Conservation (phyloP, 2,329 filamentous ascomycete species). For the Lithohypha guttulata region DNA sequence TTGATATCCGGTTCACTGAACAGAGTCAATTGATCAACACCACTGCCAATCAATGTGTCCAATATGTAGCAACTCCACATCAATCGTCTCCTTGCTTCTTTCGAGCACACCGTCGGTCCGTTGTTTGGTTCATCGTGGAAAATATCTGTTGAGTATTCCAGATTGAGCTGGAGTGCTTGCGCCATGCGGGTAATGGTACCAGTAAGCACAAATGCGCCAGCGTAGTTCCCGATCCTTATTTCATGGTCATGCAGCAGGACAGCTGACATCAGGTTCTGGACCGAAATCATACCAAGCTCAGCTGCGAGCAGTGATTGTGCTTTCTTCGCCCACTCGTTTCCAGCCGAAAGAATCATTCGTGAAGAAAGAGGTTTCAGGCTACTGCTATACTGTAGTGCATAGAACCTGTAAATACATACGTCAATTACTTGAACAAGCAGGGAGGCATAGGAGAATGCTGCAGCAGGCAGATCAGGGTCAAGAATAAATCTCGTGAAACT, state of each 20-base stretch:
- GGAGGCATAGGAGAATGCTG: too few species aligned
- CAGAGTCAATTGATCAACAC: slow-evolving; percentile 25
- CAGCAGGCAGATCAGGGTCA: too few species aligned
- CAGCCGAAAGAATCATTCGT: slow-evolving; percentile 7
- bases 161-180: slow-evolving; percentile 26
- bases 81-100: slow-evolving; percentile 24
- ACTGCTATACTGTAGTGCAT: slow-evolving; percentile 4
- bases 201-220: slow-evolving; percentile 27
- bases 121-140: slow-evolving; percentile 21
- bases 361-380: slow-evolving; percentile 5
- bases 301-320: slow-evolving; percentile 5
- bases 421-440: too few species aligned
- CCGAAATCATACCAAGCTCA: slow-evolving; percentile 6
- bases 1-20: slow-evolving; percentile 25
- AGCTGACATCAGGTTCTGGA: slow-evolving; percentile 16
- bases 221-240: slow-evolving; percentile 25
- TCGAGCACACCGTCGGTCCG: slow-evolving; percentile 13
- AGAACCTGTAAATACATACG: slow-evolving; percentile 2
- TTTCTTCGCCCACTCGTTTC: slow-evolving; percentile 11
- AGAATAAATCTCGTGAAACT: background rate
- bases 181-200: slow-evolving; percentile 25
- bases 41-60: slow-evolving; percentile 25
- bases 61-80: slow-evolving; percentile 27
- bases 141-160: slow-evolving; percentile 26
- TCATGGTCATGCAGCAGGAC: slow-evolving; percentile 26